A percentile compares a stretch with the other conserved stretches of the same genome.
phyloP scores from a whole-genome alignment of 1,139 yeast genomes.

The Yamadazyma epiphylla region DNA sequence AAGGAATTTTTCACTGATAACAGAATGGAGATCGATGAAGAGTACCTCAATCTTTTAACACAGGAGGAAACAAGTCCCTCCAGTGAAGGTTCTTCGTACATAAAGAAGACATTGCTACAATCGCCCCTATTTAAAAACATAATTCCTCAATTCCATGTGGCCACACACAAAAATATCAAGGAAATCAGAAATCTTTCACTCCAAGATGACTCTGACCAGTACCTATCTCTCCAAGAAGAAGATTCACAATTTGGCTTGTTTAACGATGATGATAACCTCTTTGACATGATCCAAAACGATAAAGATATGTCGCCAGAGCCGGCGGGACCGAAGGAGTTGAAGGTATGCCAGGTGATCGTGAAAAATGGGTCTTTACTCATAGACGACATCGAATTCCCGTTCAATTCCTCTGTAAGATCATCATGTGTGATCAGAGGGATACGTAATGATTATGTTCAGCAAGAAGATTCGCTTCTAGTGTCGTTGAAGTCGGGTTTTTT shows the following conservation, averaged over 20 bases:
- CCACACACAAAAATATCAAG: constrained; percentile 26
- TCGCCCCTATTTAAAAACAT: constrained; percentile 36
- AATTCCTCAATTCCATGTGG: constrained; percentile 30
- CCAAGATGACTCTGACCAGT: constrained; percentile 40
- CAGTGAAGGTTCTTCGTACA: constrained; percentile 6
- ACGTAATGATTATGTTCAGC: constrained; percentile 11
- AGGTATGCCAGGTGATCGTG: constrained; percentile 21
- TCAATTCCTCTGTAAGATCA: constrained; percentile 35
- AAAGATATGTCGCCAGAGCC: not conserved
- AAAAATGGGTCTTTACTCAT: constrained; percentile 33
- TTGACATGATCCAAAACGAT: constrained; percentile 7
- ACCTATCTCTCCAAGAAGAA: constrained; percentile 30
- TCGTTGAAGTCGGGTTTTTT: constrained; percentile 41
- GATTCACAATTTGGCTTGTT: constrained; percentile 41
- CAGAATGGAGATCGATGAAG: constrained; percentile 8
- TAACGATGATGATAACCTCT: constrained; percentile 26
- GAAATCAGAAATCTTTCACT: constrained; percentile 32
- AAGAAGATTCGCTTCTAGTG: constrained; percentile 43
- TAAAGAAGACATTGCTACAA: constrained; percentile 33
- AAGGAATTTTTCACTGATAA: not conserved
- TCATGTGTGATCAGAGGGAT: constrained; percentile 30
- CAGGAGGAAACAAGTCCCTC: not conserved
- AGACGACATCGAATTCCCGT: constrained; percentile 27
- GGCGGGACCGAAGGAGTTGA: not conserved
- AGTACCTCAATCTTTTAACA: constrained; percentile 3